Base-by-base conservation (phyloP, 257 asterid species). In the Cordia subcordata region DNA sequence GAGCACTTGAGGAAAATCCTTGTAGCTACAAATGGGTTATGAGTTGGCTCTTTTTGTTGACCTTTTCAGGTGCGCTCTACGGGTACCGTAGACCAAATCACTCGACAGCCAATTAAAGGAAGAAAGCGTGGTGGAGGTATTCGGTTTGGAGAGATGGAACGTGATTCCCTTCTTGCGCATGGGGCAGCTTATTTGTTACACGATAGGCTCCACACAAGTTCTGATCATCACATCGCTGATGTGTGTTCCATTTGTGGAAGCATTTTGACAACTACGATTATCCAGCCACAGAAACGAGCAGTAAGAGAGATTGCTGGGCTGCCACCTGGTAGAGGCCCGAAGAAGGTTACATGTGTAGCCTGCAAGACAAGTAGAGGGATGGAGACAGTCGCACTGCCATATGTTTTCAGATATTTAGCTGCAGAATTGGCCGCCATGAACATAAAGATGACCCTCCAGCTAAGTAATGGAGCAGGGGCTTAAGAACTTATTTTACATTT, bases 111-210 rank as follows among this genome's bases (percentile, higher is more conserved):
- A 35, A 83, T 93, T 64, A 93, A 93, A 71, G 99, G 99, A 5
- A 76, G 99, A 72, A 93, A 93, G 62, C 94, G 89, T 0, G 99
- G 99, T 35, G 99, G 99, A 35, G 99, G 99, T 32, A 77, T 93
- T 53, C 93, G 99, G 19, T 93, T 93, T 67, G 99, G 99, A 45
- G 99, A 93, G 74, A 93, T 93, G 99, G 99, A 93, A 72, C 87
- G 99, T 13, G 99, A 93, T 37, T 86, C 99, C 19, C 95, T 93
- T 58, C 75, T 93, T 39, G 99, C 99, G 6, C 99, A 93, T 53
- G 99, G 99, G 47, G 95, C 99, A 8, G 94, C 99, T 8, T 93
- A 93, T 68, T 75, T 93, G 42, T 67, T 93, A 57, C 99, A 93
- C 11, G 99, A 93, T 51, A 83, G 99, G 77, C 95, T 93, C 63